Conservation (phyloP, 1,284 basidiomycete genomes). For the Pseudozyma pruni region DNA sequence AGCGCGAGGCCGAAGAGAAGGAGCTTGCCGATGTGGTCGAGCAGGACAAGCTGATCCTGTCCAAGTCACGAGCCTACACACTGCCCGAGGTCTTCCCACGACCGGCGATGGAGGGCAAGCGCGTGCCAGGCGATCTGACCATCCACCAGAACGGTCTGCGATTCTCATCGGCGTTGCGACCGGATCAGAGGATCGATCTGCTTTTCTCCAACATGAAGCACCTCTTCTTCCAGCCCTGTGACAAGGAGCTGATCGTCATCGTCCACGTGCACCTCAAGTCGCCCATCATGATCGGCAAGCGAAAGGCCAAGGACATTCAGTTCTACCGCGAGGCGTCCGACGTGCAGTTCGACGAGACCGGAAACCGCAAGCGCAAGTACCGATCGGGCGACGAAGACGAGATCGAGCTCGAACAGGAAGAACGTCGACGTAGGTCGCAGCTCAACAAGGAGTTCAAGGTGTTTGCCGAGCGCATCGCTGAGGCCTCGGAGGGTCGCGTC, state of each 20-base stretch:
- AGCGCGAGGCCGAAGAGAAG: constrained; percentile 96
- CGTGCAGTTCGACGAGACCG: constrained; percentile 97
- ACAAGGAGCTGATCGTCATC: constrained; percentile 93
- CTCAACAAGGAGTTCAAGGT: constrained; percentile 95
- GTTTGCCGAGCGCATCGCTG: constrained; percentile 92
- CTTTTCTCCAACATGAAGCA: constrained; percentile 98
- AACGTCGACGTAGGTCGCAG: constrained; percentile 85
- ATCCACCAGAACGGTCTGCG: constrained; percentile 97
- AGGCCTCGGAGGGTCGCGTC: constrained; percentile 81
- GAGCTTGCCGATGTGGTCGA: constrained; percentile 98
- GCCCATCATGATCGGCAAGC: constrained; percentile 98
- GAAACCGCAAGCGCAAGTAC: constrained; percentile 97
- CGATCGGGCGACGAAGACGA: constrained; percentile 99
- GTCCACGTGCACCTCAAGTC: constrained; percentile 93
- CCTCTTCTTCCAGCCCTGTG: constrained; percentile 98
- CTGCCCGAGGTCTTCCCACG: constrained; percentile 93
- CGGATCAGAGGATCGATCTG: constrained; percentile 70
- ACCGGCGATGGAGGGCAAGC: constrained; percentile 91
- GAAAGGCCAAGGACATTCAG: constrained; percentile 97
- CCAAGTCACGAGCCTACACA: constrained; percentile 72
- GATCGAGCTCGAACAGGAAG: constrained; percentile 98
- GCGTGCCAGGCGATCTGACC: constrained; percentile 90
- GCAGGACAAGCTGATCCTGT: constrained; percentile 86
- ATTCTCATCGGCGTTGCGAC: constrained; percentile 79
- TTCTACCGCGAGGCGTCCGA: constrained; percentile 98